phyloP scores from a whole-genome alignment of 1,139 yeast genomes.

The Hyphopichia buzzinii region DNA sequence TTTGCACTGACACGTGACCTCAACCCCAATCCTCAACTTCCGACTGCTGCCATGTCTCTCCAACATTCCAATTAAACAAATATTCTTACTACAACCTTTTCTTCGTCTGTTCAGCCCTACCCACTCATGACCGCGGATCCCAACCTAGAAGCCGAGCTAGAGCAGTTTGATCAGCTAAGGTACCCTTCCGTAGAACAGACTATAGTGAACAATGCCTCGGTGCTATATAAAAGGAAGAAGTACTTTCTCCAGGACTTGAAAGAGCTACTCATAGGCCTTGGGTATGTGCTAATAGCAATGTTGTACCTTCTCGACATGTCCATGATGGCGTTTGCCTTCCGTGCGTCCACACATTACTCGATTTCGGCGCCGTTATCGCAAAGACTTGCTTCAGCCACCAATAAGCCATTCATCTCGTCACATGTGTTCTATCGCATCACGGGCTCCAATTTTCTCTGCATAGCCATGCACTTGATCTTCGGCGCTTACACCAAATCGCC shows the following conservation, averaged over 20 bases:
- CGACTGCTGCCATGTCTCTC: no score
- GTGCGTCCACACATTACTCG: conserved; percentile 29
- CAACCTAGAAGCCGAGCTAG: conserved; percentile 21
- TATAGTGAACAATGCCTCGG: conserved; percentile 30
- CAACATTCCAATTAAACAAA: no score
- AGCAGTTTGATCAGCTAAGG: conserved; percentile 27
- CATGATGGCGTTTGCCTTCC: conserved; percentile 22
- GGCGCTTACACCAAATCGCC: conserved; percentile 21
- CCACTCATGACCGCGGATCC: conserved; percentile 6
- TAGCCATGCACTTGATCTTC: conserved; percentile 27
- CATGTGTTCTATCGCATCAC: background rate
- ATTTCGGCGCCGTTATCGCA: conserved; percentile 27
- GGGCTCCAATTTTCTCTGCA: conserved; percentile 22
- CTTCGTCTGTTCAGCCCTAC: no score
- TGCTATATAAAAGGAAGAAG: conserved; percentile 40
- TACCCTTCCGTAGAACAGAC: conserved; percentile 42
- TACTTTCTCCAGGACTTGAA: conserved; percentile 35
- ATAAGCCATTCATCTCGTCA: background rate
- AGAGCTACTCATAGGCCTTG: conserved; percentile 26
- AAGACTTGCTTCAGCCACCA: background rate
- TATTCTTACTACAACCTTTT: no score
- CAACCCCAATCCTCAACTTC: no score
- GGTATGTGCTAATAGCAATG: conserved; percentile 28
- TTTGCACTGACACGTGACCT: no score
- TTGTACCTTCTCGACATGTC: conserved; percentile 39